Evolutionary conservation across 306 rosid species (phyloP), one percentile per base, ranked within the genome.

Genomic region (Pueraria montana): DNA sequence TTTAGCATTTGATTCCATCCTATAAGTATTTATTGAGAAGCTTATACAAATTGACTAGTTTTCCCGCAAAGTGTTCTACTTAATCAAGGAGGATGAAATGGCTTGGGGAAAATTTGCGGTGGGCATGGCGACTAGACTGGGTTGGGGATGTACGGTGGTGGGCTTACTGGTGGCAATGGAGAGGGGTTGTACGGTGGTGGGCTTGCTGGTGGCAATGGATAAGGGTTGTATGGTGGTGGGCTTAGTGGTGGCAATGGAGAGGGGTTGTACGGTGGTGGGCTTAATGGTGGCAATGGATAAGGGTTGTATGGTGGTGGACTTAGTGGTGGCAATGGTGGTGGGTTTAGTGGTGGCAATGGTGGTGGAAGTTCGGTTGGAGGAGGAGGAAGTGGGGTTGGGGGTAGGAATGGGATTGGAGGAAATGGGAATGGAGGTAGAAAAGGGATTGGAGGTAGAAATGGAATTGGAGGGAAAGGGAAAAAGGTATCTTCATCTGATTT

Each of bases 361-460:
- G 34, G 0, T 30, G 34, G 34, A 5, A 11, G 5, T 40, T 81
- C 38, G 3, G 0, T 11, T 59, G 38, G 79, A 63, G 69, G 20
- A 6, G 6, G 42, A 17, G 66, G 65, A 5, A 5, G 2, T 49
- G 84, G 86, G 36, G 20, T 55, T 75, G 84, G 53, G 3, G 76
- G 64, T 64, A 8, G 18, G 0, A 14, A 7, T 24, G 38, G 66
- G 1, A 24, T 1, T 61, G 40, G 77, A 32, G 70, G 21, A 1
- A 23, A 11, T 58, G 14, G 32, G 5, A 11, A 0, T 6, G 24
- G 61, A 0, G 96, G 93, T 6, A 91, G 24, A 0, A 82, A 0
- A 2, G 97, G 91, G 93, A 89, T 69, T 87, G 90, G 85, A 7
- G 92, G 97, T 81, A 86, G 88, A 36, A 90, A 36, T 5, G 89